A percentile compares a stretch with the other conserved stretches of the same genome.
Conservation (phyloP, 148 eudicot species). For the Dianthus caryophyllus region DNA sequence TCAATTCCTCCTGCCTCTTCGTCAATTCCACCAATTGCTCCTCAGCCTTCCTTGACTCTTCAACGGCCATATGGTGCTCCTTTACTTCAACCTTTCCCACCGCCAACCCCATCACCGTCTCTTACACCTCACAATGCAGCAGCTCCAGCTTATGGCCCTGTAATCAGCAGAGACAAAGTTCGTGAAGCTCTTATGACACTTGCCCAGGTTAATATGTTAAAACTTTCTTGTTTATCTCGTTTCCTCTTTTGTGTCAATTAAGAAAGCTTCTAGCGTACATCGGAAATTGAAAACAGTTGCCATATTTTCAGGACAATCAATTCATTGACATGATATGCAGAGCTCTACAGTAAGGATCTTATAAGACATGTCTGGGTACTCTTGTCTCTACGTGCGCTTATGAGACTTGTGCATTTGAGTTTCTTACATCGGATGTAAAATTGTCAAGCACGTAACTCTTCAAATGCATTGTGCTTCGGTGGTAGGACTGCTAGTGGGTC, state of each 20-base stretch:
- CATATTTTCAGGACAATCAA: constrained; percentile 57
- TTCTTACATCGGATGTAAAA: constrained; percentile 10
- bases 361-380: constrained; percentile 11
- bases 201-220: constrained; percentile 42
- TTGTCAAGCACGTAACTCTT: not conserved
- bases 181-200: constrained; percentile 51
- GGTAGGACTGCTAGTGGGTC: not conserved
- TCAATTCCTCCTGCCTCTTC: constrained; percentile 37
- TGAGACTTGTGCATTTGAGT: constrained; percentile 15
- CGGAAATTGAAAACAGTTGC: not conserved
- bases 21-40: constrained; percentile 35
- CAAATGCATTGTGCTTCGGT: constrained; percentile 6
- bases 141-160: constrained; percentile 32
- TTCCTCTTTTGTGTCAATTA: not conserved
- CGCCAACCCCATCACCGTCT: constrained; percentile 65
- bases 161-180: constrained; percentile 51
- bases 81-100: constrained; percentile 78
- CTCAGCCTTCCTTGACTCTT: constrained; percentile 47
- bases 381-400: not conserved
- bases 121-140: constrained; percentile 44
- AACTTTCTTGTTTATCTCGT: not conserved
- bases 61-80: constrained; percentile 62
- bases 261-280: not conserved
- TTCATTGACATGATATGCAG: constrained; percentile 74
- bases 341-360: constrained; percentile 51